Evolutionary conservation across 768 basidiomycete genomes (phyloP), one percentile per base, ranked within the genome.

Genomic region (Panus rudis): DNA sequence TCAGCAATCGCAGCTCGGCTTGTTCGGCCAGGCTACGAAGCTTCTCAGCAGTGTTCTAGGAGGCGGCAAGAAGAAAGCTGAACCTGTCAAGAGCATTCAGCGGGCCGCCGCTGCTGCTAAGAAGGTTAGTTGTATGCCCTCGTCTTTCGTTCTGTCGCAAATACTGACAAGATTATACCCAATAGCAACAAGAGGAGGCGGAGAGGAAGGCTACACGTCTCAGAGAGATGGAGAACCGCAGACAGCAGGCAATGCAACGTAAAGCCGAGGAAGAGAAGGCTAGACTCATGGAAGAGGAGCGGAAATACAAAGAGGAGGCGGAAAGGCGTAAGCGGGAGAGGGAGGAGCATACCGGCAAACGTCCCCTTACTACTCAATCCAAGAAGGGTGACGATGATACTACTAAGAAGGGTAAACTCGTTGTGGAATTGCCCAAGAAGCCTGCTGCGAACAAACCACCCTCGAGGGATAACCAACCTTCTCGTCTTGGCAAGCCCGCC

Each of bases 181-280:
- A 10, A 8, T 55, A 96, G 93, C 89, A 93, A 72, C 87, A 93
- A 69, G 88, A 86, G 51, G 86, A 89, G 57, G 73, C 75, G 25
- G 90, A 89, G 50, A 89, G 84, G 64, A 90, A 87, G 62, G 76
- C 73, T 1, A 66, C 73, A 10, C 71, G 84, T 21, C 63, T 84
- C 46, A 89, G 80, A 52, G 85, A 91, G 45, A 87, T 87, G 79
- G 92, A 93, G 52, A 72, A 73, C 35, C 73, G 89, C 33, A 79
- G 89, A n/a, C 84, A 79, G 54, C 76, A 66, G 32, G 80, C 74
- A 17, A 59, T 72, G 45, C 80, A 85, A 57, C 73, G 80, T 56
- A 92, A 91, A 60, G 81, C 73, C 1, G 86, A 88, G 39, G 86
- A 89, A 53, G 87, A 87, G 60, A 83, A 75, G 58, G 62, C 67